Evolutionary conservation across 805 yeast genomes (phyloP).

Genomic region (Kazachstania martiniae): DNA sequence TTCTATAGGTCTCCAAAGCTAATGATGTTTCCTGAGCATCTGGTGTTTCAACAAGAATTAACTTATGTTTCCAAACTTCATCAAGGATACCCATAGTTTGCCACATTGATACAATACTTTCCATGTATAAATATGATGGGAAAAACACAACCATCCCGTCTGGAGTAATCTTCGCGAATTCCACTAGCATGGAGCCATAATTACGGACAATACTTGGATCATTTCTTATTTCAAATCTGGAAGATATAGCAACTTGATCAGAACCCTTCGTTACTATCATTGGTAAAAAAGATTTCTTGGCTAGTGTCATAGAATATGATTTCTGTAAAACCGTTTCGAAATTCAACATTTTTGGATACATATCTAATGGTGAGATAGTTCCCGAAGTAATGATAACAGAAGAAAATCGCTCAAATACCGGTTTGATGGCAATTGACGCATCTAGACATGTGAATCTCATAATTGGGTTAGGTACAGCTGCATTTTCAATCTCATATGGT

Average conservation of each 20-base stretch:
- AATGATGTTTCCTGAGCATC: conserved; percentile 97
- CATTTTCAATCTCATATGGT: conserved; percentile 91
- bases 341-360: conserved; percentile 95
- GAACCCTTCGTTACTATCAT: conserved; percentile 95
- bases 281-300: conserved; percentile 86
- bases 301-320: conserved; percentile 91
- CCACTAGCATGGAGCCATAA: conserved; percentile 85
- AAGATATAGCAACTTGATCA: conserved; percentile 93
- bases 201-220: conserved; percentile 97
- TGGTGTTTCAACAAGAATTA: conserved; percentile 93
- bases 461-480: conserved; percentile 95
- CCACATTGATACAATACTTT: conserved; percentile 96
- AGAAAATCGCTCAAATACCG: conserved; percentile 86
- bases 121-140: conserved; percentile 96
- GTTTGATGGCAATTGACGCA: conserved; percentile 96
- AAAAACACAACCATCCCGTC: conserved; percentile 97
- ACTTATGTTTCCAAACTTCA: conserved; percentile 96
- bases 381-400: conserved; percentile 95
- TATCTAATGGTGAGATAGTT: conserved; percentile 94
- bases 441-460: conserved; percentile 88
- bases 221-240: conserved; percentile 91
- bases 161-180: conserved; percentile 90
- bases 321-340: conserved; percentile 90
- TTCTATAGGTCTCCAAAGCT: conserved; percentile 89
- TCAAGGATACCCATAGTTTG: conserved; percentile 96